These are phyloP conservation scores for Neospermospora avenae DNA, from an alignment of 2,329 filamentous ascomycete genomes.

Conservation along the genomic window DNA sequence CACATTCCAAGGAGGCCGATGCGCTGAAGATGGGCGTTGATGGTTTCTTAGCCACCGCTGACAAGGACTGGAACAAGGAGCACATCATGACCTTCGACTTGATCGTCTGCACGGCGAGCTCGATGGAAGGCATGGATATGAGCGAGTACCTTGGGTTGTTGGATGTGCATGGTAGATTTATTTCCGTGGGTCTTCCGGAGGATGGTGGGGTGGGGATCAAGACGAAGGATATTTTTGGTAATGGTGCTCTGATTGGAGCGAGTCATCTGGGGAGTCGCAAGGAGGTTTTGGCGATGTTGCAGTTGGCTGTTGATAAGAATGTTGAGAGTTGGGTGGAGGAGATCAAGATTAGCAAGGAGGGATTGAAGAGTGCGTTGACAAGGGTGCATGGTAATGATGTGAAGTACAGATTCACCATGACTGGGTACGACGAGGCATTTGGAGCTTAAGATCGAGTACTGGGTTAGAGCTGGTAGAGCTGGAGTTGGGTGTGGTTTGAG, in stretches of 20 bases:
- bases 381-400: conserved; percentile 70
- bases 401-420: conserved; percentile 69
- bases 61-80: conserved; percentile 54
- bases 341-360: conserved; percentile 67
- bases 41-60: conserved; percentile 56
- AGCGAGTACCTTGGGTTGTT: conserved; percentile 71
- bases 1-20: conserved; percentile 58
- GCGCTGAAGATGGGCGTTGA: conserved; percentile 57
- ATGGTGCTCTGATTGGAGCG: conserved; percentile 70
- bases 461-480: not conserved
- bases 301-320: conserved; percentile 66
- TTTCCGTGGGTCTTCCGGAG: conserved; percentile 77
- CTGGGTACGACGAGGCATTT: conserved; percentile 66
- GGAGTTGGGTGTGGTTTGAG: not conserved
- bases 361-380: conserved; percentile 66
- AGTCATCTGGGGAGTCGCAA: conserved; percentile 68
- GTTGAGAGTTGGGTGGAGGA: conserved; percentile 70
- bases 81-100: conserved; percentile 68
- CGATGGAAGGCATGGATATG: conserved; percentile 64
- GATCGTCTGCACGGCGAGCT: conserved; percentile 72
- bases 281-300: conserved; percentile 70
- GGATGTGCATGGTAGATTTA: conserved; percentile 78
- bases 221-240: conserved; percentile 71
- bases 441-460: conserved; percentile 26
- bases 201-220: conserved; percentile 68